Evolutionary conservation across 495 filamentous ascomycete species (phyloP).

Genomic region (Penicillium canariense): DNA sequence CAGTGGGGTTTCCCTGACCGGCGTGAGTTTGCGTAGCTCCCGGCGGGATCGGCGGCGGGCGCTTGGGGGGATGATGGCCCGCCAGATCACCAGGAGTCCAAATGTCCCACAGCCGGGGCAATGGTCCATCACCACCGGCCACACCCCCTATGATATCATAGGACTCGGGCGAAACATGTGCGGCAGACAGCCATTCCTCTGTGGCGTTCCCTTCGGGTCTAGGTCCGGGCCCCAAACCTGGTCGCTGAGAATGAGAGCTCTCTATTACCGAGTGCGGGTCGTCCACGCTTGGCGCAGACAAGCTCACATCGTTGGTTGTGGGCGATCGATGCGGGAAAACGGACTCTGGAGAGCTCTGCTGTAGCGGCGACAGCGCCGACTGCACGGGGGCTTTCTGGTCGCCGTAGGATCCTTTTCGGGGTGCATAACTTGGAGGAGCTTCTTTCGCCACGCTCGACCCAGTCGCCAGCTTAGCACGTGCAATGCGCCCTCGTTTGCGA

Average conservation of each 20-base stretch:
- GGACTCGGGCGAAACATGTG: slow-evolving; percentile 40
- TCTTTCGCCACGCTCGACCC: slow-evolving; percentile 1
- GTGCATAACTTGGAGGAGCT: slow-evolving; percentile 1
- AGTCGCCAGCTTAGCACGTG: slow-evolving; percentile 30
- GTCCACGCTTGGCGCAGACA: slow-evolving; percentile 36
- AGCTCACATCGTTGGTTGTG: slow-evolving; percentile 32
- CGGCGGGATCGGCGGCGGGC: slow-evolving; percentile 9
- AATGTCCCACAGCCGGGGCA: slow-evolving; percentile 38
- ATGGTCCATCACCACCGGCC: slow-evolving; percentile 28
- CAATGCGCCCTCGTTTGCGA: slow-evolving; percentile 46
- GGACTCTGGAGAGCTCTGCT: slow-evolving; percentile 30
- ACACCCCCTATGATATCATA: slow-evolving; percentile 33
- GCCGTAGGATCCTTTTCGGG: slow-evolving; percentile 10
- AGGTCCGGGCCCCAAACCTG: not conserved
- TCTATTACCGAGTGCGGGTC: slow-evolving; percentile 29
- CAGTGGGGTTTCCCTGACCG: slow-evolving; percentile 17
- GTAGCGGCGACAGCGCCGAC: slow-evolving; percentile 20
- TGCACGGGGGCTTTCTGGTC: slow-evolving; percentile 13
- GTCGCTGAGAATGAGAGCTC: slow-evolving; percentile 15
- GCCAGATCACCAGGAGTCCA: slow-evolving; percentile 37
- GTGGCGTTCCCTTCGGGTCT: slow-evolving; percentile 25
- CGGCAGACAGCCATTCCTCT: slow-evolving; percentile 41
- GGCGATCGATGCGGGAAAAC: slow-evolving; percentile 33
- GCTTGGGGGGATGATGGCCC: slow-evolving; percentile 13
- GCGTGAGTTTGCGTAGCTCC: slow-evolving; percentile 7